Evolutionary conservation across 2,329 filamentous ascomycete species (phyloP), one percentile per base, ranked within the genome.

Genomic region (Trichophyton simii): DNA sequence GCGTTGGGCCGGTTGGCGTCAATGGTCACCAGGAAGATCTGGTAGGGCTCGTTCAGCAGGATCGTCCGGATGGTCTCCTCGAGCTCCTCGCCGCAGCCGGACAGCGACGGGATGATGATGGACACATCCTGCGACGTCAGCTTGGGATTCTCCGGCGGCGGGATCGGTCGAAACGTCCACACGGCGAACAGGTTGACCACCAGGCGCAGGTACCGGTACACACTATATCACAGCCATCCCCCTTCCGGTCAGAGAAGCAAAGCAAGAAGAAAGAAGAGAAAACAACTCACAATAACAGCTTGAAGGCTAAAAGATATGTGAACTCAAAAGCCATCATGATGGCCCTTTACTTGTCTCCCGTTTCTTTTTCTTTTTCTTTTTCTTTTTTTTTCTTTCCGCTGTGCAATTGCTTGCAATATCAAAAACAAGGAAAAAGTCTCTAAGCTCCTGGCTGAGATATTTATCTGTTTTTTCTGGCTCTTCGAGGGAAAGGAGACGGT

Each of bases 61-160:
- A 84, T 72, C 15, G 74, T 75, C 28, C 86, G 80, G 44, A 97
- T 82, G 18, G 91, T 95, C 63, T 87, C 84, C 60, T 86, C 85
- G 64, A 97, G 80, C 70, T 95, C 89, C 68, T 91, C 86, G 63
- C 92, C 90, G 64, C 85, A 86, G 63, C 91, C 89, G 71, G 95
- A 89, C 66, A 97, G 91, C 9, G 91, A 95, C 6, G 92, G 92
- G 64, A 96, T 88, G 68, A 97, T 89, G 65, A 96, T 90, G 4
- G 92, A 96, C 69, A 96, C 91, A 82, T 97, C 89, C 67, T 88
- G 78, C 38, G 85, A 82, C 31, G 85, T 89, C 72, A 91, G 86
- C 52, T 80, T 85, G n/a, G 92, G 90, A 65, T 90, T 88, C 62
- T 84, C 83, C 46, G 90, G 87, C 60, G 92, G 87, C 48, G 88